phyloP scores from a whole-genome alignment of 2,329 filamentous ascomycete species.

The Trichothecium roseum region DNA sequence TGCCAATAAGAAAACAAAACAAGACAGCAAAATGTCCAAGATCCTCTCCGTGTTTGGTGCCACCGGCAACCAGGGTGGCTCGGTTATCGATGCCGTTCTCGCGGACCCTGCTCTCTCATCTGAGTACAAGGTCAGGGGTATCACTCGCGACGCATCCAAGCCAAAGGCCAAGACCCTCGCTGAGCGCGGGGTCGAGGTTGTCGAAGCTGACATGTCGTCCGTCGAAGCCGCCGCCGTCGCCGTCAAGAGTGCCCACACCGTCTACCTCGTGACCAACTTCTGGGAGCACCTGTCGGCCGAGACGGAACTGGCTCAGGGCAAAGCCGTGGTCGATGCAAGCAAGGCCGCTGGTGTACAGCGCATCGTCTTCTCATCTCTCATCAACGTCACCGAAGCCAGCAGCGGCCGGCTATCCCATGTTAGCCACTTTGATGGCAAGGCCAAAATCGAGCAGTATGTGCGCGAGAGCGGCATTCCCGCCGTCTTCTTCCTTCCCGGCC shows the following conservation, averaged over 20 bases:
- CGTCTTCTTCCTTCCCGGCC: slow-evolving; percentile 40
- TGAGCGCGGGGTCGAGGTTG: slow-evolving; percentile 30
- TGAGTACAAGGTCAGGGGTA: slow-evolving; percentile 32
- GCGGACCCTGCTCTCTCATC: slow-evolving; percentile 32
- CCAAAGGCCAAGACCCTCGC: slow-evolving; percentile 25
- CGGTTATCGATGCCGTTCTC: slow-evolving; percentile 33
- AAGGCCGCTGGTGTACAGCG: slow-evolving; percentile 32
- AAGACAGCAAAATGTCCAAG: slow-evolving; percentile 9
- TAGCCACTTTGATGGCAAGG: slow-evolving; percentile 46
- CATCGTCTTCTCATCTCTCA: slow-evolving; percentile 34
- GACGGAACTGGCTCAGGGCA: slow-evolving; percentile 30
- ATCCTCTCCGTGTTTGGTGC: slow-evolving; percentile 34
- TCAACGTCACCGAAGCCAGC: slow-evolving; percentile 24
- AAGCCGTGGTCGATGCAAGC: slow-evolving; percentile 32
- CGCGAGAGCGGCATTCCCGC: slow-evolving; percentile 33
- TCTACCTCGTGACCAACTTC: slow-evolving; percentile 30
- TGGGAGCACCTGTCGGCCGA: slow-evolving; percentile 22
- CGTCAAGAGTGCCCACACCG: slow-evolving; percentile 30
- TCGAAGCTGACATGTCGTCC: slow-evolving; percentile 32
- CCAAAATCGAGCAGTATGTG: slow-evolving; percentile 46
- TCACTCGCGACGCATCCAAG: slow-evolving; percentile 34
- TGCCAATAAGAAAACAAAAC: too few relatives aligned
- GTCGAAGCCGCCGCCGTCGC: slow-evolving; percentile 21
- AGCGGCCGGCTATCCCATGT: slow-evolving; percentile 26
- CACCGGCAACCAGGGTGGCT: slow-evolving; percentile 38